Evolutionary conservation across 768 basidiomycete species (phyloP).

Genomic region (Obba rivulosa): DNA sequence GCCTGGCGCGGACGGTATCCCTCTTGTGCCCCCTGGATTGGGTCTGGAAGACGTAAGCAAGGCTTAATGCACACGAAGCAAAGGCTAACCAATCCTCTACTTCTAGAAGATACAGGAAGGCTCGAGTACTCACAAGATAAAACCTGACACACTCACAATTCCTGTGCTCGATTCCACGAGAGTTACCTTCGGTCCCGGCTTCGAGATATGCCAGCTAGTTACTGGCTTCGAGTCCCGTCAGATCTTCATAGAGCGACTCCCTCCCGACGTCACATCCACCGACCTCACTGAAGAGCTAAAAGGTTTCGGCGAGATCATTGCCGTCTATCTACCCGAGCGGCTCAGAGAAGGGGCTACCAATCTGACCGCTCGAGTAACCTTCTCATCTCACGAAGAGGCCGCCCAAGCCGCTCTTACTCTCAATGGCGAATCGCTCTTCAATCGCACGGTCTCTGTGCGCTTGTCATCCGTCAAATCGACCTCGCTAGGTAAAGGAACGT

Average conservation of each 20-base stretch:
- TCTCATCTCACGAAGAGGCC: slow-evolving; percentile 43
- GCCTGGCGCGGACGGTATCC: not conserved
- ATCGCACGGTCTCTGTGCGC: slow-evolving; percentile 37
- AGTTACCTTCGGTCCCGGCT: slow-evolving; percentile 56
- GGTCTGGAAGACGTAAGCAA: slow-evolving; percentile 14
- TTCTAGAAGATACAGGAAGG: not conserved
- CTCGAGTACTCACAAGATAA: not conserved
- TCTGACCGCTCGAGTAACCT: slow-evolving; percentile 38
- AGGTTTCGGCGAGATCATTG: slow-evolving; percentile 43
- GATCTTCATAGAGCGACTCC: slow-evolving; percentile 50
- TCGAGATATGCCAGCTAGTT: slow-evolving; percentile 46
- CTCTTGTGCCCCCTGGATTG: slow-evolving; percentile 19
- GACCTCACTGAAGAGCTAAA: slow-evolving; percentile 35
- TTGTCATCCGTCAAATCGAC: slow-evolving; percentile 37
- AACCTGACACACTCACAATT: slow-evolving; percentile 15
- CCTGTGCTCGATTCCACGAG: slow-evolving; percentile 50
- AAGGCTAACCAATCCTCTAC: not conserved
- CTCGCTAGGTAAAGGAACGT: slow-evolving; percentile 27
- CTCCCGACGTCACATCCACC: slow-evolving; percentile 25
- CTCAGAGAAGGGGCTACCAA: slow-evolving; percentile 9
- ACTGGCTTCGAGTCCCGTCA: slow-evolving; percentile 71
- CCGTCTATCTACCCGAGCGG: slow-evolving; percentile 24
- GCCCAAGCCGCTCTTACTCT: slow-evolving; percentile 46
- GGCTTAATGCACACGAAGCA: too few species aligned
- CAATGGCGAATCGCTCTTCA: slow-evolving; percentile 39